Evolutionary conservation across 257 asterid genomes (phyloP).

Genomic region (Scutellaria barbata): DNA sequence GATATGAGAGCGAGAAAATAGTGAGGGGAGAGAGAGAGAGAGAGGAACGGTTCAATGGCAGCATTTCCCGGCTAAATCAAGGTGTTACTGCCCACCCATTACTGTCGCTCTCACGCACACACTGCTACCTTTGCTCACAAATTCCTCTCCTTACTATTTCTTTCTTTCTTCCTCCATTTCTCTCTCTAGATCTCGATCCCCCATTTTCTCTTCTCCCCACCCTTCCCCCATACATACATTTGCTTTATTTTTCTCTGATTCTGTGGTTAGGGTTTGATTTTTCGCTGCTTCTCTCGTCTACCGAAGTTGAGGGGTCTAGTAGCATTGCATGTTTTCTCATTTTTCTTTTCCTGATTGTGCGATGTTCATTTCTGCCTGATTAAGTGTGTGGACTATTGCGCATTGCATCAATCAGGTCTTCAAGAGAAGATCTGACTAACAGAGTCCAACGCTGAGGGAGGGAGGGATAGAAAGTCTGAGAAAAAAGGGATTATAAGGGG

Average conservation of each 20-base stretch:
- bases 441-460: conserved; percentile 4
- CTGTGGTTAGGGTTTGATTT: conserved; percentile 36
- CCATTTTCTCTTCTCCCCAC: conserved; percentile 39
- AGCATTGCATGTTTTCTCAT: not conserved
- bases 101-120: conserved; percentile 31
- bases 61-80: conserved; percentile 54
- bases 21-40: conserved; percentile 19
- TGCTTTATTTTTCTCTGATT: conserved; percentile 5
- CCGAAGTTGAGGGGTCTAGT: conserved; percentile 12
- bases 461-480: not conserved
- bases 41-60: conserved; percentile 51
- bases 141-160: conserved; percentile 31
- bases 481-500: not conserved
- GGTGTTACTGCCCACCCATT: conserved; percentile 40
- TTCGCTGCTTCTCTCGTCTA: conserved; percentile 26
- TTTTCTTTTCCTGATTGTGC: conserved; percentile 9
- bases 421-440: conserved; percentile 51
- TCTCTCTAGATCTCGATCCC: conserved; percentile 54
- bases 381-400: conserved; percentile 30
- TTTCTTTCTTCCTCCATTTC: conserved; percentile 23
- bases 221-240: conserved; percentile 36
- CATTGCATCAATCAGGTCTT: conserved; percentile 55
- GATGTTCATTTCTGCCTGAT: conserved; percentile 32
- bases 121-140: conserved; percentile 26
- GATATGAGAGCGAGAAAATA: conserved; percentile 1